Conservation (phyloP, 768 basidiomycete species). For the Pulveroboletus sp. region DNA sequence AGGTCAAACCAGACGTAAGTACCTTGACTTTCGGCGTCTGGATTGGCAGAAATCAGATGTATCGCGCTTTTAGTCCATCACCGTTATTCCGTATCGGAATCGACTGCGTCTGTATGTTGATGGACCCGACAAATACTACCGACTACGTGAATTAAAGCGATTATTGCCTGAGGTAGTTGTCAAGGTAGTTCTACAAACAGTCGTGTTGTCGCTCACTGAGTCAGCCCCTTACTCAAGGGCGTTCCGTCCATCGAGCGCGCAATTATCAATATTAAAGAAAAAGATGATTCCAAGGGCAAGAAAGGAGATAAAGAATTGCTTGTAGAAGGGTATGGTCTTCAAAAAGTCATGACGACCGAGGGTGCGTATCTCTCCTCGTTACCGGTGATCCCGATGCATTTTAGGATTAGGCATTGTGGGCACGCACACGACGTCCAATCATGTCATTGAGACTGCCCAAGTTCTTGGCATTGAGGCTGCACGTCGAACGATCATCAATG, state of each 20-base stretch:
- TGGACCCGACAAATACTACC: conserved; percentile 72
- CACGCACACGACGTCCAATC: conserved; percentile 88
- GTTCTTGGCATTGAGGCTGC: conserved; percentile 99
- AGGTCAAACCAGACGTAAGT: conserved; percentile 80
- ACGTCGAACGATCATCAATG: conserved; percentile 88
- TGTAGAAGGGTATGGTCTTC: conserved; percentile 95
- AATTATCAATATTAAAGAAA: conserved; percentile 93
- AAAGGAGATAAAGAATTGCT: conserved; percentile 89
- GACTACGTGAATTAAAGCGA: conserved; percentile 82
- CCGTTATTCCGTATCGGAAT: conserved; percentile 66
- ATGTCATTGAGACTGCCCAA: conserved; percentile 92
- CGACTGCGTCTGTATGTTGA: conserved; percentile 79
- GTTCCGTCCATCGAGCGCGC: conserved; percentile 85
- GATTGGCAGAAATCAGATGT: neutral
- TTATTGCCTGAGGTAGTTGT: conserved; percentile 82
- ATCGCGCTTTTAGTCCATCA: conserved; percentile 54
- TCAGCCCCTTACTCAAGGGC: conserved; percentile 47
- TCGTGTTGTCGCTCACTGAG: neutral
- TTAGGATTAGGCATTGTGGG: conserved; percentile 74
- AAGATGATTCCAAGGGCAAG: conserved; percentile 70
- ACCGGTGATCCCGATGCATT: neutral
- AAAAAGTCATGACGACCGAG: conserved; percentile 96
- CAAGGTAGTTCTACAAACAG: conserved; percentile 49
- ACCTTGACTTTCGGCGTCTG: neutral
- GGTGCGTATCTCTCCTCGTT: conserved; percentile 42